A percentile compares a stretch with the other conserved stretches of the same genome.
Conservation (phyloP, 1,284 basidiomycete species). For the Rhodotorula sp. region DNA sequence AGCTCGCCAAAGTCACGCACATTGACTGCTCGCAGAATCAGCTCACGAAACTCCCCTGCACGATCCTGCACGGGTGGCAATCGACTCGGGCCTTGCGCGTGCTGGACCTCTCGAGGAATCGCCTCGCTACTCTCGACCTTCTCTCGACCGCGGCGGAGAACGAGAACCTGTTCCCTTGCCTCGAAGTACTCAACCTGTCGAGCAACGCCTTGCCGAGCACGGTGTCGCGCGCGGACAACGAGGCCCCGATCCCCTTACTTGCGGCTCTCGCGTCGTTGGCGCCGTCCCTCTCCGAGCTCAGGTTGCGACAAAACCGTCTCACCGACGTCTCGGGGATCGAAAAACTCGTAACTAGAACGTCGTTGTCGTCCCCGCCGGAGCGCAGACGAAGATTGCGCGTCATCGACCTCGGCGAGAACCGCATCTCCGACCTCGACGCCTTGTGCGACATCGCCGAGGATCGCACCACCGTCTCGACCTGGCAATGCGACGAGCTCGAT, state of each 20-base stretch:
- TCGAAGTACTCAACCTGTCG: conserved; percentile 25
- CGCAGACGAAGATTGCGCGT: neutral
- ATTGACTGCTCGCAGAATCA: conserved; percentile 29
- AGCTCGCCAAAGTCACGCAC: neutral
- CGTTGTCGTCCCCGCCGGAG: too few species aligned
- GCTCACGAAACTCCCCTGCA: conserved; percentile 4
- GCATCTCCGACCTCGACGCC: conserved; percentile 13
- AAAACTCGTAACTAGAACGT: neutral
- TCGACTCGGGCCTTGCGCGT: conserved; percentile 13
- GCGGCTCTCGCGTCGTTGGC: conserved; percentile 4
- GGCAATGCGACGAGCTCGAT: conserved; percentile 27
- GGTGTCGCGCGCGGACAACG: neutral
- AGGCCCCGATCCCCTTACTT: neutral
- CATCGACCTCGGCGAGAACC: conserved; percentile 29
- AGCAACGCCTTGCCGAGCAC: conserved; percentile 19
- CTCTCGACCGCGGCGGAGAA: neutral
- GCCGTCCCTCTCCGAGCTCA: conserved; percentile 16
- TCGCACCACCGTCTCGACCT: neutral
- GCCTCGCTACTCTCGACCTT: conserved; percentile 6
- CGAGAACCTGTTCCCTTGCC: conserved; percentile 2
- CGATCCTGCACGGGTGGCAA: conserved; percentile 10
- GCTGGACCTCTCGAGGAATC: conserved; percentile 18
- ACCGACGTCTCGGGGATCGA: conserved; percentile 21
- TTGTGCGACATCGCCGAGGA: conserved; percentile 14
- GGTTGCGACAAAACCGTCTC: conserved; percentile 30